Percentiles rank a stretch among this genome's conserved stretches.
phyloP scores from a whole-genome alignment of 2,329 filamentous ascomycete species.

The Xylaria polymorpha region DNA sequence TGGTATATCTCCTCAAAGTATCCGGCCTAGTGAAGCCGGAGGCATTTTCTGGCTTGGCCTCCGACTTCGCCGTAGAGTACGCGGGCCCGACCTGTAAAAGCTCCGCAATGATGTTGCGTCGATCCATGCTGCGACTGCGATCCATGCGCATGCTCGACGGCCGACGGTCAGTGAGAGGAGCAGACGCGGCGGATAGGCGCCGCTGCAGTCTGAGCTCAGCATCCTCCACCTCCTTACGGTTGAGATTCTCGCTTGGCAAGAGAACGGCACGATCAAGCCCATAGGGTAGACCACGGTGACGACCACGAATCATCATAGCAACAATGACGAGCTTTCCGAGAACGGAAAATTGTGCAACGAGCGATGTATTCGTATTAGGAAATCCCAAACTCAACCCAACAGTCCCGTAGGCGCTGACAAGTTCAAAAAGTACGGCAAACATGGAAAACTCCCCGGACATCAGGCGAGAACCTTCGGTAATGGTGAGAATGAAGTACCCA shows the following conservation, averaged over 20 bases:
- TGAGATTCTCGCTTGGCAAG: conserved; percentile 67
- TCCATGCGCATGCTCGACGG: conserved; percentile 42
- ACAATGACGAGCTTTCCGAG: conserved; percentile 77
- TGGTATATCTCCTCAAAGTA: conserved; percentile 40
- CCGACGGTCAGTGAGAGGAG: conserved; percentile 39
- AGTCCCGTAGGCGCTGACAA: conserved; percentile 92
- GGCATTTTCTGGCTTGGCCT: conserved; percentile 33
- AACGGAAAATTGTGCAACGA: conserved; percentile 82
- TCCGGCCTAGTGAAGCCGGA: conserved; percentile 38
- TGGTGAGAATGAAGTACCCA: conserved; percentile 91
- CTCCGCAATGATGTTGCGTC: conserved; percentile 43
- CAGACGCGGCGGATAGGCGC: conserved; percentile 52
- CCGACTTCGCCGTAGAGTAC: conserved; percentile 43
- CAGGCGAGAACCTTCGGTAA: conserved; percentile 82
- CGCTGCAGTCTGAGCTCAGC: conserved; percentile 54
- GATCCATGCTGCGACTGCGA: conserved; percentile 48
- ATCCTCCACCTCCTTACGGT: conserved; percentile 64
- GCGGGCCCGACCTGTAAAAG: conserved; percentile 49
- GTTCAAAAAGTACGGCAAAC: conserved; percentile 82
- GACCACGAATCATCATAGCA: conserved; percentile 76
- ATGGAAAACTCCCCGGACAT: conserved; percentile 72
- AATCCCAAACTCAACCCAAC: conserved; percentile 93
- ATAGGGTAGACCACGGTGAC: conserved; percentile 75
- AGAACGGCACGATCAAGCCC: conserved; percentile 72
- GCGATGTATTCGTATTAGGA: conserved; percentile 77